Evolutionary conservation across 176 grass and related monocot genomes (phyloP).

Genomic region (Bromus sterilis): DNA sequence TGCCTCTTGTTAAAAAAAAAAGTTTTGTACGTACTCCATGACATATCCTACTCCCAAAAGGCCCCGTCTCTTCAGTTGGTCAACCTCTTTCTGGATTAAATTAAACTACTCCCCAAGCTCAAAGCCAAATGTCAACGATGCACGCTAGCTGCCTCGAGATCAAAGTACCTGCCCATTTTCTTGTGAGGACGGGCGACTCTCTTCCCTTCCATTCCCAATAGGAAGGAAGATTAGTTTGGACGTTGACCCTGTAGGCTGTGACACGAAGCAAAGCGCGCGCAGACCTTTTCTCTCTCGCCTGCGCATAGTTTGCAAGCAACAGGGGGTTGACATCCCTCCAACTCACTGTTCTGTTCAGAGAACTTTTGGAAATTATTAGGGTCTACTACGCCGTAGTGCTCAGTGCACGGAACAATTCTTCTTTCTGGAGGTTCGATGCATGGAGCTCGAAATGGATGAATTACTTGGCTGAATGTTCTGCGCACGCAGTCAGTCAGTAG

Average conservation of each 20-base stretch:
- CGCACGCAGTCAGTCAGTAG: not conserved
- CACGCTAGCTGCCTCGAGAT: not conserved
- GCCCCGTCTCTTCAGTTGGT: constrained; percentile 1
- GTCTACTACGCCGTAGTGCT: not conserved
- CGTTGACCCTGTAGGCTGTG: not conserved
- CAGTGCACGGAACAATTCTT: not conserved
- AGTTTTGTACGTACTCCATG: not conserved
- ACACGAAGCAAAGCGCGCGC: not conserved
- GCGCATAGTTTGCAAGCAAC: constrained; percentile 1
- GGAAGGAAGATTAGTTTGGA: not conserved
- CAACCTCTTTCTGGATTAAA: constrained; percentile 9
- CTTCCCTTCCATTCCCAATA: no score
- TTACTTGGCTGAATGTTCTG: not conserved
- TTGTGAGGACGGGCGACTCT: not conserved
- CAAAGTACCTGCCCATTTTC: not conserved
- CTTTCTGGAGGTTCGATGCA: not conserved
- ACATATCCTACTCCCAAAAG: not conserved
- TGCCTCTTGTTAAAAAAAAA: no score
- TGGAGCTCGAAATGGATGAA: not conserved
- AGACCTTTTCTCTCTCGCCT: not conserved
- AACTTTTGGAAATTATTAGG: not conserved
- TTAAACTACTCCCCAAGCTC: not conserved
- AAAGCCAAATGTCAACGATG: not conserved
- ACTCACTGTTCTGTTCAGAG: not conserved
- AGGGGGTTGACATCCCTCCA: not conserved